Percentiles rank a stretch among this genome's conserved stretches.
Conservation (phyloP, 2,329 filamentous ascomycete genomes). For the Fusarium foetens region DNA sequence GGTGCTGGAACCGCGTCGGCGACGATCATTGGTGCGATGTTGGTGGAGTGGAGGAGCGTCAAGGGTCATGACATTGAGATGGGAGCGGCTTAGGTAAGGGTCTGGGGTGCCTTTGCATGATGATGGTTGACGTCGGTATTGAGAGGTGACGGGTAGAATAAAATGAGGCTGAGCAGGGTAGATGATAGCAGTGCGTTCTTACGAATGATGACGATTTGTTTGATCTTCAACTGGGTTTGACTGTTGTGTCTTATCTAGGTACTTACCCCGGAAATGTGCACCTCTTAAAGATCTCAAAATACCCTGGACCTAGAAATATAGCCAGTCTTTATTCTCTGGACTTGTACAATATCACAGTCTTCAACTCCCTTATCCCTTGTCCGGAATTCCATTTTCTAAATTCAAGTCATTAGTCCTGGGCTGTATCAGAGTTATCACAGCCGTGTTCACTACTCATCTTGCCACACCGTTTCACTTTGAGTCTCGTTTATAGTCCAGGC, state of each 20-base stretch:
- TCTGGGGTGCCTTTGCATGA: neutral
- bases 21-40: slow-evolving; percentile 54
- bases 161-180: neutral
- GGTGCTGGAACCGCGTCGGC: slow-evolving; percentile 57
- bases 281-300: neutral
- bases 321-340: neutral
- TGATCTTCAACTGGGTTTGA: neutral
- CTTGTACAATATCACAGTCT: rapidly evolving
- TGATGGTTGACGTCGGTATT: neutral
- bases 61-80: slow-evolving; percentile 62
- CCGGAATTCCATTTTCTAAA: rapidly evolving
- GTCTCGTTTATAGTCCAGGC: rapidly evolving
- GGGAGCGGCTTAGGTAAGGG: slow-evolving; percentile 35
- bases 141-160: neutral
- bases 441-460: rapidly evolving
- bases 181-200: neutral
- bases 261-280: neutral
- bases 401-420: rapidly evolving
- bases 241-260: neutral
- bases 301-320: neutral
- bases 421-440: rapidly evolving
- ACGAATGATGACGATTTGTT: neutral
- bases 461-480: no score
- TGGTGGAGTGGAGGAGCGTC: slow-evolving; percentile 66
- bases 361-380: rapidly evolving